A percentile compares a stretch with the other conserved stretches of the same genome.
phyloP scores from a whole-genome alignment of 352 stramenopile species.

The Globisporangium cederbergense region DNA sequence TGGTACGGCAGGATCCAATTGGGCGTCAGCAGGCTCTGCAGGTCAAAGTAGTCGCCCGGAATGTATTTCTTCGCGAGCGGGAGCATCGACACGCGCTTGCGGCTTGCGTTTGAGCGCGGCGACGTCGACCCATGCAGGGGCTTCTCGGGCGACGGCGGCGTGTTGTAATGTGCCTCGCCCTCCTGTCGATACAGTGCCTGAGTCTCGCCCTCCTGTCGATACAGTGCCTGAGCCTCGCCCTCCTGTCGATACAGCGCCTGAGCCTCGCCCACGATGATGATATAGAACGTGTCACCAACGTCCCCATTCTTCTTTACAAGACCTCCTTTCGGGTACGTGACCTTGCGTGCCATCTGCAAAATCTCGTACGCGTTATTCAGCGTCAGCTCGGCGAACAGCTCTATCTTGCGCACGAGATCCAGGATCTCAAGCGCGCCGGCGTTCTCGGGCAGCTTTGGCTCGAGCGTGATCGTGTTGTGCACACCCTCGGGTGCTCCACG shows the following conservation, averaged over 20 bases:
- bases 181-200: slow-evolving; percentile 45
- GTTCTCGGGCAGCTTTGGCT: slow-evolving; percentile 75
- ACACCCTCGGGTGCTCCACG: slow-evolving; percentile 87
- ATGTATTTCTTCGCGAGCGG: slow-evolving; percentile 74
- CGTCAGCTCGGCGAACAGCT: slow-evolving; percentile 76
- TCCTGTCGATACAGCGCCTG: slow-evolving; percentile 45
- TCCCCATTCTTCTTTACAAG: slow-evolving; percentile 51
- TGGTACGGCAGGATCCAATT: slow-evolving; percentile 60
- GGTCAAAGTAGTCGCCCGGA: slow-evolving; percentile 87
- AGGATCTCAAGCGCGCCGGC: slow-evolving; percentile 76
- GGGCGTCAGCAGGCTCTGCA: slow-evolving; percentile 74
- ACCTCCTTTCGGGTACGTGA: slow-evolving; percentile 58
- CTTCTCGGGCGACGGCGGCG: slow-evolving; percentile 9
- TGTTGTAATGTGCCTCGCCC: neutral
- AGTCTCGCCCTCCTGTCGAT: slow-evolving; percentile 57
- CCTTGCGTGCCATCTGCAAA: slow-evolving; percentile 70
- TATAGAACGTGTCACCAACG: slow-evolving; percentile 67
- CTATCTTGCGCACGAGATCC: slow-evolving; percentile 83
- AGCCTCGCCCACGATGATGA: slow-evolving; percentile 79
- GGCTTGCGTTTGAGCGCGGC: slow-evolving; percentile 23
- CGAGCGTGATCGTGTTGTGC: slow-evolving; percentile 84
- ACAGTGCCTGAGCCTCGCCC: slow-evolving; percentile 28
- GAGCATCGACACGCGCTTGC: slow-evolving; percentile 57
- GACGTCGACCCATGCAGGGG: slow-evolving; percentile 4
- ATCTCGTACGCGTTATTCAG: slow-evolving; percentile 87